Evolutionary conservation across 768 basidiomycete species (phyloP).

Genomic region (Lanmaoa pseudosensibilis): DNA sequence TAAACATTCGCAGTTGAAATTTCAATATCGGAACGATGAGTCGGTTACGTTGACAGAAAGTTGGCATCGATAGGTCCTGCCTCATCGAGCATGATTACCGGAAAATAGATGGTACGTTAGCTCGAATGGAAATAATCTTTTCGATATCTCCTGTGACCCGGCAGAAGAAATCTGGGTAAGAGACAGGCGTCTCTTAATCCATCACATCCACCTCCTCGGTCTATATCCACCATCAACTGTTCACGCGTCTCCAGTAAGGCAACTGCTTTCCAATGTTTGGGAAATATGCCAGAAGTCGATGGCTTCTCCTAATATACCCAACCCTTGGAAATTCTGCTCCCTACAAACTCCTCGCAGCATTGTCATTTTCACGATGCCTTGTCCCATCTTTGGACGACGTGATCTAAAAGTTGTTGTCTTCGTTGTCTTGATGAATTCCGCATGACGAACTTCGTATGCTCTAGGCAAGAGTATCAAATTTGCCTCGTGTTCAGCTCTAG

Average conservation of each 20-base stretch:
- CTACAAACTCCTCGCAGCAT: conserved; percentile 21
- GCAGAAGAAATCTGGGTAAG: conserved; percentile 6
- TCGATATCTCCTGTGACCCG: conserved; percentile 9
- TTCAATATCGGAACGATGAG: background rate
- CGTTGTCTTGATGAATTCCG: conserved; percentile 14
- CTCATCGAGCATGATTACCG: conserved; percentile 5
- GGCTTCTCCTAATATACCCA: conserved; percentile 4
- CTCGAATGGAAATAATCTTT: conserved; percentile 12
- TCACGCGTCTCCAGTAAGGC: conserved; percentile 15
- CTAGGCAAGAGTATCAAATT: conserved; percentile 1
- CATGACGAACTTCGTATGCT: conserved; percentile 11
- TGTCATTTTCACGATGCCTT: background rate
- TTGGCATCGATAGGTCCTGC: background rate
- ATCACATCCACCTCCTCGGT: conserved; percentile 28
- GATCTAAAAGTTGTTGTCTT: conserved; percentile 12
- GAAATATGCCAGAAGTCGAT: conserved; percentile 5
- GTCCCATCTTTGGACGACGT: conserved; percentile 11
- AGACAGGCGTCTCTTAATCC: conserved; percentile 4
- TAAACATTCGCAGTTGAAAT: background rate
- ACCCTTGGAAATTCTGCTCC: conserved; percentile 14
- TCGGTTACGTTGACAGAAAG: background rate
- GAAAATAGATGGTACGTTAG: conserved; percentile 1
- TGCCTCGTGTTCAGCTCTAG: conserved; percentile 19
- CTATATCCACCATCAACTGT: conserved; percentile 14
- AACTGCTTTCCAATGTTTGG: conserved; percentile 8